phyloP scores from a whole-genome alignment of 2,329 filamentous ascomycete species.

The Stachybotrys elegans region DNA sequence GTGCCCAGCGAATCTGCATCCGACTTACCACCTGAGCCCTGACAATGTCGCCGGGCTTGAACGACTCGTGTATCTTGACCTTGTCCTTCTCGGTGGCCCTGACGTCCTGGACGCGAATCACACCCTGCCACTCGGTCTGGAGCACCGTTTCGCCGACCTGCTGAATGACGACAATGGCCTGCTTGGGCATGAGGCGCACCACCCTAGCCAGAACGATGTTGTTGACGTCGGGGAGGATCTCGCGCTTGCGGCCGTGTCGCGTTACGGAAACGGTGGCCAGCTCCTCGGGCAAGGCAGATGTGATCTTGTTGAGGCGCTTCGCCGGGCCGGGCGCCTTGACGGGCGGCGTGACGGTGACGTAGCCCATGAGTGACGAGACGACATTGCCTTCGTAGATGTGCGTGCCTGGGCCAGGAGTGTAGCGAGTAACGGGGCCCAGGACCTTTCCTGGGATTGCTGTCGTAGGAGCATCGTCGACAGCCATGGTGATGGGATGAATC shows the following conservation, averaged over 20 bases:
- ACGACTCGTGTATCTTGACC: conserved; percentile 84
- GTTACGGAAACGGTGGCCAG: conserved; percentile 53
- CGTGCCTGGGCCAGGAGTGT: conserved; percentile 73
- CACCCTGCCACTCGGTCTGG: conserved; percentile 76
- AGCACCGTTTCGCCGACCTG: conserved; percentile 70
- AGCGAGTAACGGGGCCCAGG: conserved; percentile 63
- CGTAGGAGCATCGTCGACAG: conserved; percentile 34
- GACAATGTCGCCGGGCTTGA: conserved; percentile 89
- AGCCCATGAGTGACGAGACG: conserved; percentile 77
- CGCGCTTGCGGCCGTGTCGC: conserved; percentile 48
- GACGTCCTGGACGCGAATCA: conserved; percentile 86
- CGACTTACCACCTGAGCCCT: conserved; percentile 69
- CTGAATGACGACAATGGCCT: conserved; percentile 81
- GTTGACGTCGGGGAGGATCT: conserved; percentile 76
- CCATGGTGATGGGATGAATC: conserved; percentile 22
- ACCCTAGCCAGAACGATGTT: conserved; percentile 80
- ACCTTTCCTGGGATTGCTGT: conserved; percentile 77
- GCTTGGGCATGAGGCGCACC: conserved; percentile 76
- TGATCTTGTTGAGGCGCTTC: conserved; percentile 57
- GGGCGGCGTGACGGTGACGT: conserved; percentile 51
- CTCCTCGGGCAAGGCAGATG: conserved; percentile 34
- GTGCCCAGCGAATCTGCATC: too few relatives aligned
- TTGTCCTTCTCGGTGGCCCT: conserved; percentile 94
- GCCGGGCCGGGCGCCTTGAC: conserved; percentile 42
- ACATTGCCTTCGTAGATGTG: conserved; percentile 73